A percentile compares a stretch with the other conserved stretches of the same genome.
phyloP scores from a whole-genome alignment of 371 early-diverging fungal genomes.

The Entomophthora muscae region DNA sequence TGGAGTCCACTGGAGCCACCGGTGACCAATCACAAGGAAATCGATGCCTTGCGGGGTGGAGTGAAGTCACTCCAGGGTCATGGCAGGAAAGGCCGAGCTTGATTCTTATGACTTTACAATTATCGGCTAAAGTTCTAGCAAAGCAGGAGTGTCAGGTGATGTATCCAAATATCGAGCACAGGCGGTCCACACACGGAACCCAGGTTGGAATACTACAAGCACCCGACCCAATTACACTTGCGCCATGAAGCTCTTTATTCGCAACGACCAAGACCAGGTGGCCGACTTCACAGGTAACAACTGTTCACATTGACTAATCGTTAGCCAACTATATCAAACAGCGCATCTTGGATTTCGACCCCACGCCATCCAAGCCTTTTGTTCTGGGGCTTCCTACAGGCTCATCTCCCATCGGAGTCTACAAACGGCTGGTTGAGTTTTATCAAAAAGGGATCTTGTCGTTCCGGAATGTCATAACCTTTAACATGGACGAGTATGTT shows the following conservation, averaged over 20 bases:
- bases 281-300: conserved; percentile 37
- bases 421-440: conserved; percentile 40
- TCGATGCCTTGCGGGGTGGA: too few species aligned
- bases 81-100: too few species aligned
- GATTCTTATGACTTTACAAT: too few species aligned
- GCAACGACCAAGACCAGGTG: conserved; percentile 45
- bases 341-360: conserved; percentile 59
- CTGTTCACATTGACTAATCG: not conserved
- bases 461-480: conserved; percentile 39
- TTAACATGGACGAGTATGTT: conserved; percentile 61
- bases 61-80: too few species aligned
- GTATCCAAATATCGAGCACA: not conserved
- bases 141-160: not conserved
- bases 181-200: not conserved
- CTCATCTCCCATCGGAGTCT: conserved; percentile 60
- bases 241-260: conserved; percentile 43
- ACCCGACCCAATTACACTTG: not conserved
- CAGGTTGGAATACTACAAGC: not conserved
- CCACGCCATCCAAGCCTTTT: conserved; percentile 54
- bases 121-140: too few species aligned
- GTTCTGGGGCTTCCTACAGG: conserved; percentile 80
- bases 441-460: conserved; percentile 33
- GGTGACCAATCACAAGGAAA: too few species aligned
- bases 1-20: too few species aligned
- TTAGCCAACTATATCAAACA: conserved; percentile 61